A percentile compares a stretch with the other conserved stretches of the same genome.
Conservation (phyloP, 2,329 filamentous ascomycete genomes). For the Exophiala sp. region DNA sequence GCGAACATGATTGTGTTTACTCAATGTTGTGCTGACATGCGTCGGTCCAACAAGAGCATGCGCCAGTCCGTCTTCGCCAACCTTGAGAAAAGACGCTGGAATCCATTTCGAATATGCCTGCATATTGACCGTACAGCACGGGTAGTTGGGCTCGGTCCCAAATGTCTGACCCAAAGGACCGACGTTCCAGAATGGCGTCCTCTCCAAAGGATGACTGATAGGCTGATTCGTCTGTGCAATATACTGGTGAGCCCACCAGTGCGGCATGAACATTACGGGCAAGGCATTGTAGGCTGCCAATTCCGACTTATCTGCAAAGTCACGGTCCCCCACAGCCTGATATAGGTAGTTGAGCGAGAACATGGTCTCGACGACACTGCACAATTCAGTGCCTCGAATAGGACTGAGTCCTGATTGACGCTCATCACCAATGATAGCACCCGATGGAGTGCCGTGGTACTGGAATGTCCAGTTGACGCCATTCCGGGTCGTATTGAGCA, state of each 20-base stretch:
- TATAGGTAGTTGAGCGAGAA: conserved; percentile 53
- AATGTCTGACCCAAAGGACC: conserved; percentile 47
- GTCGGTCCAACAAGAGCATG: conserved; percentile 52
- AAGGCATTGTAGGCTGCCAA: conserved; percentile 54
- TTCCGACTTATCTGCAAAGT: conserved; percentile 53
- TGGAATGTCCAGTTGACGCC: conserved; percentile 48
- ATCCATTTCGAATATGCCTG: conserved; percentile 58
- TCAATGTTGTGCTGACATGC: conserved; percentile 39
- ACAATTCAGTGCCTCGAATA: conserved; percentile 47
- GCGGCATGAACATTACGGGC: conserved; percentile 49
- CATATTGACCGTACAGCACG: conserved; percentile 59
- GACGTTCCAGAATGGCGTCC: conserved; percentile 49
- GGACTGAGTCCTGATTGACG: conserved; percentile 45
- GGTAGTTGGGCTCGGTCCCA: conserved; percentile 51
- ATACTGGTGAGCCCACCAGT: conserved; percentile 59
- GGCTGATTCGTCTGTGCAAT: conserved; percentile 54
- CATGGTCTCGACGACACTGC: conserved; percentile 52
- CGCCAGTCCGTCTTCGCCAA: conserved; percentile 44
- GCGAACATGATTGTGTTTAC: conserved; percentile 36
- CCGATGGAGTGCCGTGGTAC: conserved; percentile 49
- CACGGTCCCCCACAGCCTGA: conserved; percentile 44
- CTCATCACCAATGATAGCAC: conserved; percentile 51
- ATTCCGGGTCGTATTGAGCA: conserved; percentile 39
- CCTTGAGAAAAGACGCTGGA: conserved; percentile 45
- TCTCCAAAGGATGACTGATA: conserved; percentile 42